These are phyloP conservation scores for Oehlia diaphana DNA, from an alignment of 192 early-diverging fungal species.

Conservation along the genomic window DNA sequence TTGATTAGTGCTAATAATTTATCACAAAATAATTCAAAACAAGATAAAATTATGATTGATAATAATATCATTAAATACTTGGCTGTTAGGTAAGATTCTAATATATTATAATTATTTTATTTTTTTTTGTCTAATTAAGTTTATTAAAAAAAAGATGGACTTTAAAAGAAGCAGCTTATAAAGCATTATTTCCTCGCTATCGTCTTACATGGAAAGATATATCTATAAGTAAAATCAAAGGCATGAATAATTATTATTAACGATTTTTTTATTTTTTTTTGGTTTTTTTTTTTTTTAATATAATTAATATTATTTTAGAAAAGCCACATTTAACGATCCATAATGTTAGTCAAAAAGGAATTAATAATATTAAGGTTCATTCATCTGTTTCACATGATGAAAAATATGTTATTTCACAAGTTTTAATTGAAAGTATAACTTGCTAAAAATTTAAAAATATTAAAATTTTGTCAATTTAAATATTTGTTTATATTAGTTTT, in stretches of 20 bases:
- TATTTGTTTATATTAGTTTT: no score
- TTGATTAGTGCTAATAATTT: no score
- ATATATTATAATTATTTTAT: background rate
- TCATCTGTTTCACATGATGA: conserved; percentile 78
- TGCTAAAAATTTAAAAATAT: no score
- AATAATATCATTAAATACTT: background rate
- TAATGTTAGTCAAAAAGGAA: conserved; percentile 30
- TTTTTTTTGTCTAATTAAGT: background rate
- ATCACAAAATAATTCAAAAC: no score
- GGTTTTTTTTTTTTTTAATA: background rate
- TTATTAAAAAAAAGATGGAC: conserved; percentile 52
- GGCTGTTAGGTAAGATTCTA: conserved; percentile 10
- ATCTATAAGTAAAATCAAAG: conserved; percentile 49
- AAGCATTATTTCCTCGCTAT: conserved; percentile 64
- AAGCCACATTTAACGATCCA: conserved; percentile 47
- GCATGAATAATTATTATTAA: conserved; percentile 29
- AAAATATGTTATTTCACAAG: conserved; percentile 69
- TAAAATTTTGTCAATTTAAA: no score
- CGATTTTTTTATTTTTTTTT: background rate
- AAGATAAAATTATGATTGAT: background rate
- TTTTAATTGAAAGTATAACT: conserved; percentile 53
- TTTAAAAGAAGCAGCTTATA: conserved; percentile 73
- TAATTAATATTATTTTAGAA: conserved; percentile 26
- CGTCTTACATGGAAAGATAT: conserved; percentile 67
- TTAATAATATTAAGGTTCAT: conserved; percentile 46